Evolutionary conservation across 2,329 filamentous ascomycete genomes (phyloP).

Genomic region (Microdochium bolleyi): DNA sequence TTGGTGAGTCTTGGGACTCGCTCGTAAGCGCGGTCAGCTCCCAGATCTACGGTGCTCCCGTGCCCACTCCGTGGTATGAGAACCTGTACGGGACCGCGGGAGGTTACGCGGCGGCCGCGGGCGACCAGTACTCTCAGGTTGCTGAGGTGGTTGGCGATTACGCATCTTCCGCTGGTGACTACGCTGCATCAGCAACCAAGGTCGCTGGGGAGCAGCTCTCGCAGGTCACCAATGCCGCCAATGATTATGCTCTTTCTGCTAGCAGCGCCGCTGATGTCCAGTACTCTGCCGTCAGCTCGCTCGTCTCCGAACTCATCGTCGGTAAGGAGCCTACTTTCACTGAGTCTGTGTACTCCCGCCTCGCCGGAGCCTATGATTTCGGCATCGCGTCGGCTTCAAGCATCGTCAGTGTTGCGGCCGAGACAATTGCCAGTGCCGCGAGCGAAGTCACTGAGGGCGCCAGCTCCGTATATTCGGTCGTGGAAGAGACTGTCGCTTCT

Average conservation of each 20-base stretch:
- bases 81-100: conserved; percentile 37
- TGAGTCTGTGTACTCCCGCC: conserved; percentile 66
- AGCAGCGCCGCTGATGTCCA: conserved; percentile 53
- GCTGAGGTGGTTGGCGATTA: conserved; percentile 11
- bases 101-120: conserved; percentile 53
- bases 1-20: conserved; percentile 50
- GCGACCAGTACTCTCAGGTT: conserved; percentile 18
- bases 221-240: conserved; percentile 26
- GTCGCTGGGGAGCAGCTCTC: conserved; percentile 15
- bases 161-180: conserved; percentile 20
- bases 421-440: conserved; percentile 14
- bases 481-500: conserved; percentile 4
- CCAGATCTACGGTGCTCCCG: conserved; percentile 62
- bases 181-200: conserved; percentile 25
- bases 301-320: conserved; percentile 68
- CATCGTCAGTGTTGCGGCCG: conserved; percentile 25
- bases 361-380: conserved; percentile 65
- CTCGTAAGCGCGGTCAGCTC: conserved; percentile 58
- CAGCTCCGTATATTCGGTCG: conserved; percentile 10
- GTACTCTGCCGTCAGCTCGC: conserved; percentile 60
- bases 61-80: conserved; percentile 48
- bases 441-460: conserved; percentile 14
- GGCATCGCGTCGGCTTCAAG: conserved; percentile 48
- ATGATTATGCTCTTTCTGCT: conserved; percentile 52
- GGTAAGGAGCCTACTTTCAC: conserved; percentile 77